These are phyloP conservation scores for Coix lacrymajobi DNA, from an alignment of 176 grass and related monocot species.

Conservation along the genomic window DNA sequence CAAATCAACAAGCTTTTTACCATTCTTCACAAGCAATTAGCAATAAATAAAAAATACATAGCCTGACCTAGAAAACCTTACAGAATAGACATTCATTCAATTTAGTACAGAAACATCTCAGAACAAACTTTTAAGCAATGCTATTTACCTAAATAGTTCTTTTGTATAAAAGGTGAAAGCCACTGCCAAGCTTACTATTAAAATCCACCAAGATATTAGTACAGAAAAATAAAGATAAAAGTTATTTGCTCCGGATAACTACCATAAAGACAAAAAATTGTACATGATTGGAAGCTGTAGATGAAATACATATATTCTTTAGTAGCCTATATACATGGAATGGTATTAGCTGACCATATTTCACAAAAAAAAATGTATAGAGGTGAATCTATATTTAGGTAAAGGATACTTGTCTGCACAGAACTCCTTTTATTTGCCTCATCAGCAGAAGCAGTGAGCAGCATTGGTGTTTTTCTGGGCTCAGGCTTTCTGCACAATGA, in stretches of 20 bases:
- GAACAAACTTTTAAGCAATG: neutral
- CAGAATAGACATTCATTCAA: neutral
- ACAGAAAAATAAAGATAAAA: neutral
- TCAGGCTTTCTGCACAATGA: constrained; percentile 46
- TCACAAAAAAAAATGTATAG: neutral
- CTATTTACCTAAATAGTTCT: neutral
- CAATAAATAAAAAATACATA: constrained; percentile 2
- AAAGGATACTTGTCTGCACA: constrained; percentile 48
- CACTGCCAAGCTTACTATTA: neutral
- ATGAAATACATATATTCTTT: neutral
- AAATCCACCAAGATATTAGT: neutral
- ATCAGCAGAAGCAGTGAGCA: constrained; percentile 59
- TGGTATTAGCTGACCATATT: neutral
- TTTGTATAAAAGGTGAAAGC: neutral
- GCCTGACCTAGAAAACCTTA: neutral
- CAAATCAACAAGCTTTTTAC: neutral
- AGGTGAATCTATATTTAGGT: neutral
- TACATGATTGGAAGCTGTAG: neutral
- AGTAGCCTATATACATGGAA: constrained; percentile 1
- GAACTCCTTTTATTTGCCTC: constrained; percentile 61
- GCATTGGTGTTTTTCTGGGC: constrained; percentile 52
- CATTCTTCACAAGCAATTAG: neutral
- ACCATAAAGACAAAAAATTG: neutral
- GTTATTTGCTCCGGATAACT: neutral
- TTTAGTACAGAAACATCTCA: neutral